Percentiles rank a stretch among this genome's conserved stretches.
Conservation (phyloP, 2,329 filamentous ascomycete species). For the Aureobasidium namibiae region DNA sequence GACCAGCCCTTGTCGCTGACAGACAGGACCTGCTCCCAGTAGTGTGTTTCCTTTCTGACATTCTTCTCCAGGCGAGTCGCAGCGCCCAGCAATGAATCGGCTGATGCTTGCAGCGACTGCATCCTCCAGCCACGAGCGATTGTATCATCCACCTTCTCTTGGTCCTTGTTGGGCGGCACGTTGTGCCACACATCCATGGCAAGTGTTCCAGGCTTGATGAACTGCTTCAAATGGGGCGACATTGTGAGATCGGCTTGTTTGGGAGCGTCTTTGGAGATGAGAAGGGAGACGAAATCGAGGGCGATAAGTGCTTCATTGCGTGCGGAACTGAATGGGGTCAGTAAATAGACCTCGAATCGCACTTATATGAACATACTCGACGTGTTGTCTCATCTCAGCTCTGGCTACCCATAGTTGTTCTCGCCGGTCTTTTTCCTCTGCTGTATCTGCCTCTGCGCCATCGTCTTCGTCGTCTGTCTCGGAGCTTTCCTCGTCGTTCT, state of each 20-base stretch:
- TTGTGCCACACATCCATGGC: conserved; percentile 55
- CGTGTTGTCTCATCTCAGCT: conserved; percentile 33
- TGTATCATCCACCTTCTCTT: conserved; percentile 29
- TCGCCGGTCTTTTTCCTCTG: conserved; percentile 23
- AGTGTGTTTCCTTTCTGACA: conserved; percentile 70
- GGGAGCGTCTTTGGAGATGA: conserved; percentile 74
- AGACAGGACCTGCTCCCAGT: conserved; percentile 79
- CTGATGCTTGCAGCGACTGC: conserved; percentile 65
- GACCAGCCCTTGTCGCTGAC: conserved; percentile 83
- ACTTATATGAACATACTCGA: conserved; percentile 26
- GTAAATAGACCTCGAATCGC: background rate
- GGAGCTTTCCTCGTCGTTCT: conserved; percentile 20
- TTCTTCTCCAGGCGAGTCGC: conserved; percentile 67
- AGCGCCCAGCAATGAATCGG: conserved; percentile 64
- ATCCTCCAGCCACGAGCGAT: conserved; percentile 65
- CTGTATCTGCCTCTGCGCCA: conserved; percentile 7
- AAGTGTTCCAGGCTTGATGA: conserved; percentile 66
- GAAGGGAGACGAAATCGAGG: conserved; percentile 74
- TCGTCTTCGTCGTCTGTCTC: conserved; percentile 38
- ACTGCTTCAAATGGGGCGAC: conserved; percentile 60
- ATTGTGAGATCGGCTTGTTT: conserved; percentile 62
- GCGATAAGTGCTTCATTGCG: conserved; percentile 58
- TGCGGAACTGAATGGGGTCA: conserved; percentile 28
- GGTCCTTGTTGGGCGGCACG: conserved; percentile 49
- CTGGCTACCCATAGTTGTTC: conserved; percentile 33